phyloP scores from a whole-genome alignment of 345 rosid genomes.

The Capsella bursapastoris region DNA sequence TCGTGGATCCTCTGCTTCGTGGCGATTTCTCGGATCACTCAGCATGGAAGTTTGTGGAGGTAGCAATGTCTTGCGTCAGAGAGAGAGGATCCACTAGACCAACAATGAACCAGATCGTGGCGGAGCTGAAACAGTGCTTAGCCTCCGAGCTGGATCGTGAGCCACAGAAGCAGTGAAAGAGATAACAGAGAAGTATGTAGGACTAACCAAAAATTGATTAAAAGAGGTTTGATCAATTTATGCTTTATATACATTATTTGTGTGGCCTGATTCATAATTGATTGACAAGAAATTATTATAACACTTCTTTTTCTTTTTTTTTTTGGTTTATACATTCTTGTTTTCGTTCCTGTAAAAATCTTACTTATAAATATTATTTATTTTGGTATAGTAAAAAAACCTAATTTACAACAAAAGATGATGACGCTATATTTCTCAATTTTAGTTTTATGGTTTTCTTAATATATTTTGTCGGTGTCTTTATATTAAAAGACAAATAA shows the following conservation, averaged over 20 bases:
- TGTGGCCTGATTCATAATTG: not conserved
- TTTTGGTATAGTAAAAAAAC: not conserved
- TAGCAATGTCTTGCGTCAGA: conserved; percentile 45
- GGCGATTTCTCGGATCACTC: conserved; percentile 33
- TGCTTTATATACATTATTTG: not conserved
- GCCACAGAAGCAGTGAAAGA: conserved; percentile 13
- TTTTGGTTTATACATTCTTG: not conserved
- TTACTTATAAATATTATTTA: not conserved
- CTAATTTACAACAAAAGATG: not conserved
- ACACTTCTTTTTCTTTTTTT: not conserved
- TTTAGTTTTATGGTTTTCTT: not conserved
- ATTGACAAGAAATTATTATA: not conserved
- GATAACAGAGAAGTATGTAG: not conserved
- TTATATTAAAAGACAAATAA: not conserved
- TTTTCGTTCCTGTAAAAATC: not conserved
- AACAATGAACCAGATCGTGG: conserved; percentile 38
- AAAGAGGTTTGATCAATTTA: not conserved
- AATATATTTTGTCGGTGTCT: not conserved
- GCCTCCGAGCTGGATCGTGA: conserved; percentile 38
- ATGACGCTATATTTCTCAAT: not conserved
- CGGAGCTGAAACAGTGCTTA: conserved; percentile 40
- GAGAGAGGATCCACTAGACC: conserved; percentile 37
- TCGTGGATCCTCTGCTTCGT: conserved; percentile 36
- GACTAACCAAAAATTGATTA: not conserved
- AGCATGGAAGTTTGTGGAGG: conserved; percentile 41